Evolutionary conservation across 345 rosid genomes (phyloP).

Genomic region (Erucastrum elatum): DNA sequence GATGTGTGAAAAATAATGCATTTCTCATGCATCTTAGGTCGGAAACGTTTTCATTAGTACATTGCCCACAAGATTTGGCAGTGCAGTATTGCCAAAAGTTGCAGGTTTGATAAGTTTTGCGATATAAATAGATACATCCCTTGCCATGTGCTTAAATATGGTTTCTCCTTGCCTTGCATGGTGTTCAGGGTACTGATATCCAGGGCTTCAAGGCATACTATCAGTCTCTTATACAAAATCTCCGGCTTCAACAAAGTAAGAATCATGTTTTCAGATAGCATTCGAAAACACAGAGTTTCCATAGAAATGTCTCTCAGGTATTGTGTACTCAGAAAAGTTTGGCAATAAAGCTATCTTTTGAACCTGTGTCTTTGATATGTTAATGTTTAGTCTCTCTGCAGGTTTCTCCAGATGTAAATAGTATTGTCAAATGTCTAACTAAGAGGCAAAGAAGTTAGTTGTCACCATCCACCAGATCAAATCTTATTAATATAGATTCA

Average conservation of each 20-base stretch:
- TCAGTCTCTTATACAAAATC: no score
- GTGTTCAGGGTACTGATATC: slow-evolving; percentile 69
- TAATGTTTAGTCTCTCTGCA: neutral
- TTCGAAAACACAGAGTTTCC: no score
- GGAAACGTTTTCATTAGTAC: slow-evolving; percentile 52
- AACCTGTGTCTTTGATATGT: neutral
- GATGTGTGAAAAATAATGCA: slow-evolving; percentile 77
- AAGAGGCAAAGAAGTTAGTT: no score
- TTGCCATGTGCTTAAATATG: slow-evolving; percentile 7
- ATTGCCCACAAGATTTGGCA: slow-evolving; percentile 68
- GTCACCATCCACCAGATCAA: neutral
- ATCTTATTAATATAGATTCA: neutral
- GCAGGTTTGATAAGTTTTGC: slow-evolving; percentile 60
- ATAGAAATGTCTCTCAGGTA: no score
- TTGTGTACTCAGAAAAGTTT: no score
- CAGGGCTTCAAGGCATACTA: slow-evolving; percentile 38
- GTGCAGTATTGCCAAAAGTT: slow-evolving; percentile 81
- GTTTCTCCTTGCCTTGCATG: neutral
- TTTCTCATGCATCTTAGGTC: slow-evolving; percentile 65
- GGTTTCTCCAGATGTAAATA: neutral
- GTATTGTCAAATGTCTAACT: neutral
- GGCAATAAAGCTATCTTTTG: neutral
- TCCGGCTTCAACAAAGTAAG: no score
- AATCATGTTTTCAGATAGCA: no score
- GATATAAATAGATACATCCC: no score